phyloP scores from a whole-genome alignment of 2,329 filamentous ascomycete species.

The Colletotrichum sp. region DNA sequence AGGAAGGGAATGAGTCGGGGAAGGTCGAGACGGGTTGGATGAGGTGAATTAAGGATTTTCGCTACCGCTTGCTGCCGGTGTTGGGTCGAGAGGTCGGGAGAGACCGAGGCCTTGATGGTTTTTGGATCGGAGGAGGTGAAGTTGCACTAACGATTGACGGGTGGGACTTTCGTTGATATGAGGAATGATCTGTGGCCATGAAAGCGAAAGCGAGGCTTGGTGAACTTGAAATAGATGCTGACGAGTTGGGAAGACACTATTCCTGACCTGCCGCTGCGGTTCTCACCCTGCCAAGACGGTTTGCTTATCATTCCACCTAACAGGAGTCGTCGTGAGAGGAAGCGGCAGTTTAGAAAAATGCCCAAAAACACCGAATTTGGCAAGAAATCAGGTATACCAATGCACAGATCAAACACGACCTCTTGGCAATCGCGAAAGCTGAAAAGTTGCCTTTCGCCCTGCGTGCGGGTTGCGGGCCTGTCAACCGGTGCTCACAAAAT shows the following conservation, averaged over 20 bases:
- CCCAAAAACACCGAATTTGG: neutral
- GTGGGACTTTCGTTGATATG: neutral
- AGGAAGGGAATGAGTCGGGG: neutral
- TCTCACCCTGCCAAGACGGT: neutral
- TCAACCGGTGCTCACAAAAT: neutral
- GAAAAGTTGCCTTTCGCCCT: neutral
- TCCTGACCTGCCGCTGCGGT: neutral
- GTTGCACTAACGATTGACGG: neutral
- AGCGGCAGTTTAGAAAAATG: neutral
- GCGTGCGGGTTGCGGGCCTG: neutral
- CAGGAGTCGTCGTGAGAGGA: neutral
- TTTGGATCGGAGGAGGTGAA: neutral
- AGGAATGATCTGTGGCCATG: neutral
- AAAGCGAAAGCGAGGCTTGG: neutral
- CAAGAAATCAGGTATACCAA: neutral
- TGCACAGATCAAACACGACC: neutral
- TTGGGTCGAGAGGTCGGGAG: neutral
- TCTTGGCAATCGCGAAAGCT: slow-evolving; percentile 1
- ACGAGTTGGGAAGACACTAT: neutral
- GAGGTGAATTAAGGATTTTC: neutral
- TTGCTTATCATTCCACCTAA: neutral
- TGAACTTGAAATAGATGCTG: neutral
- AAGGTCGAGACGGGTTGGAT: neutral
- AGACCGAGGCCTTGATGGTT: neutral
- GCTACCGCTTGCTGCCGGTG: neutral